phyloP scores from a whole-genome alignment of 768 basidiomycete genomes.

The Boletus subparvulus region DNA sequence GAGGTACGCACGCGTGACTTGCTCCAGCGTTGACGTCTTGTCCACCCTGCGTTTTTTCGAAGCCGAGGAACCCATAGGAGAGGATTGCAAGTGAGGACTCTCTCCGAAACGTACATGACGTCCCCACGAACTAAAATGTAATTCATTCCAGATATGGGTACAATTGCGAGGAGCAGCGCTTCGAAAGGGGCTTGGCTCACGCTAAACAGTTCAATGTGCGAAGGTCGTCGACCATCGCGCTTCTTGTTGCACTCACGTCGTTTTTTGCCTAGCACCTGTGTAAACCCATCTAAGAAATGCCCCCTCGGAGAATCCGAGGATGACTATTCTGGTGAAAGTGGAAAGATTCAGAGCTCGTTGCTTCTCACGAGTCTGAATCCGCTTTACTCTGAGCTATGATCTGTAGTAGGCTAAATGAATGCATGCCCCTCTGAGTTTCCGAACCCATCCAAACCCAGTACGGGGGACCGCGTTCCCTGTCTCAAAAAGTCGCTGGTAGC shows the following conservation, averaged over 20 bases:
- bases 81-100: slow-evolving; percentile 3
- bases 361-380: too few species aligned
- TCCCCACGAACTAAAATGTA: neutral
- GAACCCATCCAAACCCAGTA: too few species aligned
- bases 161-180: neutral
- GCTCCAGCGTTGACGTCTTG: neutral
- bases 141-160: slow-evolving; percentile 1
- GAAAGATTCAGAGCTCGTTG: too few species aligned
- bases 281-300: neutral
- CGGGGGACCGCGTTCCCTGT: too few species aligned
- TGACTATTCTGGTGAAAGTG: too few species aligned
- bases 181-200: neutral
- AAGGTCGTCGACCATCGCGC: neutral
- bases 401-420: too few species aligned
- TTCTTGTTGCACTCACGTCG: neutral
- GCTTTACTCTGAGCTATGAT: too few species aligned
- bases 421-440: too few species aligned
- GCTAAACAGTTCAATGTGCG: slow-evolving; percentile 1
- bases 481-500: too few species aligned
- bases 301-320: too few species aligned
- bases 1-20: neutral
- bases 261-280: neutral
- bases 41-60: neutral
- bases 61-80: neutral
- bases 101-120: too few species aligned